Evolutionary conservation across 768 basidiomycete genomes (phyloP).

Genomic region (Lentinula raphanica): DNA sequence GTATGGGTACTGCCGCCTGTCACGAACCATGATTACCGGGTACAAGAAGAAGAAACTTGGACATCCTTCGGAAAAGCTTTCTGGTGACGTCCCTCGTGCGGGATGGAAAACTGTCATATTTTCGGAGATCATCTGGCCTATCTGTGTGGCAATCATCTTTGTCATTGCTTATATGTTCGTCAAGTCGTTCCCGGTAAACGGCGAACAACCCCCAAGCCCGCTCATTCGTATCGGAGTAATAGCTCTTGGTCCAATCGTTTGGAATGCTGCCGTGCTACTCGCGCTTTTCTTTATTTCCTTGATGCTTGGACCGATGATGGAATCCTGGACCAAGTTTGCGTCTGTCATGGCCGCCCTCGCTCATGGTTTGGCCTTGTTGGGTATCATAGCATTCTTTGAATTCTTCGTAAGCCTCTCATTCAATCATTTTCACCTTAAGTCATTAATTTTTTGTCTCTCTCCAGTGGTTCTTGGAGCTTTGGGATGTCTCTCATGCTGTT

Average conservation of each 20-base stretch:
- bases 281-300: constrained; percentile 87
- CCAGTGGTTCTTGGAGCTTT: constrained; percentile 94
- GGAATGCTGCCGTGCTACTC: constrained; percentile 87
- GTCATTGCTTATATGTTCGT: constrained; percentile 87
- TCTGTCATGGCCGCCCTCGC: constrained; percentile 91
- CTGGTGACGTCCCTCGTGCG: constrained; percentile 90
- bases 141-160: constrained; percentile 72
- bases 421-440: constrained; percentile 27
- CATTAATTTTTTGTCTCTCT: constrained; percentile 12
- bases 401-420: constrained; percentile 73
- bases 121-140: constrained; percentile 78
- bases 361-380: constrained; percentile 76
- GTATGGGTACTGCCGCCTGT: constrained; percentile 98
- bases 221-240: constrained; percentile 87
- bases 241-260: constrained; percentile 88
- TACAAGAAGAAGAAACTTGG: constrained; percentile 99
- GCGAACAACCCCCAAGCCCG: constrained; percentile 70
- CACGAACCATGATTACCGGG: constrained; percentile 95
- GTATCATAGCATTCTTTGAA: constrained; percentile 87
- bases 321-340: constrained; percentile 81
- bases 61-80: constrained; percentile 95
- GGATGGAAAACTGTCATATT: constrained; percentile 80
- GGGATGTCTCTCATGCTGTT: constrained; percentile 96
- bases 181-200: constrained; percentile 77
- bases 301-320: constrained; percentile 87